A percentile compares a stretch with the other conserved stretches of the same genome.
Conservation (phyloP, 345 rosid species). For the Erysimum cheiranthoides region DNA sequence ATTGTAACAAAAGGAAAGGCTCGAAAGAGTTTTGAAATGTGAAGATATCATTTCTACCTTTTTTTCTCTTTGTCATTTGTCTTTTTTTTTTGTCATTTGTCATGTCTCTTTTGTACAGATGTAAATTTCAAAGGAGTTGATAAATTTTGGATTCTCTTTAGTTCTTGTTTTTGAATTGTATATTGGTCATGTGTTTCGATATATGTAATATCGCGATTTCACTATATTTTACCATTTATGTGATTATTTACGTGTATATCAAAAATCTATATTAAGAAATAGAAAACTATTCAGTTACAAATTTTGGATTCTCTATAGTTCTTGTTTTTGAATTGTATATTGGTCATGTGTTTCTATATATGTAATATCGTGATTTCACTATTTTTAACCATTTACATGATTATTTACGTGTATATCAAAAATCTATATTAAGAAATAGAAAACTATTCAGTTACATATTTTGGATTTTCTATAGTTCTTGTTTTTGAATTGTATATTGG, state of each 20-base stretch:
- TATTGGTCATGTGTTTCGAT: neutral
- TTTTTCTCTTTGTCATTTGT: neutral
- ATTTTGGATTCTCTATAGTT: slow-evolving; percentile 1
- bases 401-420: no score
- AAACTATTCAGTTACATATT: neutral
- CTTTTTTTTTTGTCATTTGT: no score
- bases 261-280: neutral
- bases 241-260: no score
- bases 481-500: neutral
- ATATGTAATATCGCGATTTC: neutral
- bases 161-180: neutral
- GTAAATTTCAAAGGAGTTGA: neutral
- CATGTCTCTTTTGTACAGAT: slow-evolving; percentile 21
- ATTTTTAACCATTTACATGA: no score
- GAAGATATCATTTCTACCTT: slow-evolving; percentile 40
- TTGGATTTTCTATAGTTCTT: slow-evolving; percentile 6
- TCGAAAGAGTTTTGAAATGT: slow-evolving; percentile 44
- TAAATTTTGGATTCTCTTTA: neutral
- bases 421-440: neutral
- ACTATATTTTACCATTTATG: no score
- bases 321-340: slow-evolving; percentile 1
- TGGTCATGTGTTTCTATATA: neutral
- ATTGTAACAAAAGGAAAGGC: slow-evolving; percentile 31
- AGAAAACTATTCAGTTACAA: neutral
- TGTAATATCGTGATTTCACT: neutral